Evolutionary conservation across 208 protist genomes (phyloP).

Genomic region (Crithidia mellificae): DNA sequence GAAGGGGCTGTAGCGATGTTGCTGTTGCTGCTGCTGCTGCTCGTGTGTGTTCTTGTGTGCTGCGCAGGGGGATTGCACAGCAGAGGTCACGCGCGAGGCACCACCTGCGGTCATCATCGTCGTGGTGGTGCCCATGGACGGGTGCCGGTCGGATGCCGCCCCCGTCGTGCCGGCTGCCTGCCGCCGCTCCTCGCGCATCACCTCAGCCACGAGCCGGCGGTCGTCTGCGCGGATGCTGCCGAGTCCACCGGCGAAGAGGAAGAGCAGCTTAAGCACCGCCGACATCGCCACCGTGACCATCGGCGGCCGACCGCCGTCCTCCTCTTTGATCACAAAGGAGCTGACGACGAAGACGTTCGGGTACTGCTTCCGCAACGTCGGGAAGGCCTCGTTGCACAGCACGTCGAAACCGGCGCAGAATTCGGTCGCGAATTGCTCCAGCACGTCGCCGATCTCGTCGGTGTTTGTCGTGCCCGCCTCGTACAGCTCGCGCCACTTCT

Average conservation of each 20-base stretch:
- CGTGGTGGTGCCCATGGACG: background rate
- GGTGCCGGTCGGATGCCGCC: background rate
- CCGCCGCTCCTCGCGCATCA: conserved; percentile 16
- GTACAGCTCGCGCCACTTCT: conserved; percentile 29
- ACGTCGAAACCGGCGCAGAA: conserved; percentile 34
- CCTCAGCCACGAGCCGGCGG: conserved; percentile 24
- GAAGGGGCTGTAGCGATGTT: background rate
- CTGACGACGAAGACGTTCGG: conserved; percentile 56
- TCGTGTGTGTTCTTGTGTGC: background rate
- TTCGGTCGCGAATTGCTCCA: conserved; percentile 31
- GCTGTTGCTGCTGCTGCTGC: background rate
- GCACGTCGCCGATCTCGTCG: conserved; percentile 19
- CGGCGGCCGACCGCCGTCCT: conserved; percentile 25
- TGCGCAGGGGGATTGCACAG: background rate
- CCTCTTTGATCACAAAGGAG: conserved; percentile 21
- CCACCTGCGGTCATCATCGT: background rate
- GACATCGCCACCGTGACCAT: conserved; percentile 43
- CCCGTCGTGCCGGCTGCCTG: background rate
- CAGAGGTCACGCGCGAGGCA: background rate
- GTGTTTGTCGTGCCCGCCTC: conserved; percentile 13
- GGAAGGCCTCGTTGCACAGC: conserved; percentile 29
- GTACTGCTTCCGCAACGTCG: conserved; percentile 44
- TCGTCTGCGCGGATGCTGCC: conserved; percentile 66
- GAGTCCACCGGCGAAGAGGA: conserved; percentile 62
- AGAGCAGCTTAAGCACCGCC: conserved; percentile 53